Conservation (phyloP, 805 yeast genomes). For the Wickerhamomyces hampshirensis region DNA sequence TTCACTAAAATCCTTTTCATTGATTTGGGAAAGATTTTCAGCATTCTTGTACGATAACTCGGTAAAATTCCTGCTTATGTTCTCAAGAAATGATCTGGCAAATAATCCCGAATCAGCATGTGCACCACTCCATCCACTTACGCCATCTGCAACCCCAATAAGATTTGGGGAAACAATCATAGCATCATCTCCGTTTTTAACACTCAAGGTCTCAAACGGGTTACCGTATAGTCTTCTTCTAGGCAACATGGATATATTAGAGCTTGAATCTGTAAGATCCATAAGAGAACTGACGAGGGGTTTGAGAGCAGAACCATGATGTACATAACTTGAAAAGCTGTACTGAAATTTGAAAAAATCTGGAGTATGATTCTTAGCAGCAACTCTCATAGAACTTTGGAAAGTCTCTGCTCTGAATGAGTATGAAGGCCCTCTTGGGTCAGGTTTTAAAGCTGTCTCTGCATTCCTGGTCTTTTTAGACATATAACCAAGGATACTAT, state of each 20-base stretch:
- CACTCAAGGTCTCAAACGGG: slow-evolving; percentile 46
- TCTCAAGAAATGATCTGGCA: slow-evolving; percentile 49
- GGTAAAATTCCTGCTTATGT: slow-evolving; percentile 35
- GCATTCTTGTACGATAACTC: slow-evolving; percentile 21
- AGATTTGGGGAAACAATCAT: slow-evolving; percentile 50
- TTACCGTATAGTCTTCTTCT: slow-evolving; percentile 48
- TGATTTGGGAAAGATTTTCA: slow-evolving; percentile 34
- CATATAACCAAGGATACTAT: slow-evolving; percentile 6
- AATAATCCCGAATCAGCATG: slow-evolving; percentile 46
- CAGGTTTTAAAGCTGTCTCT: background rate
- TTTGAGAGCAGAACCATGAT: slow-evolving; percentile 35
- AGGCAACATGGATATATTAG: slow-evolving; percentile 39
- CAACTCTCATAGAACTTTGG: background rate
- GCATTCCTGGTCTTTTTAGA: slow-evolving; percentile 1
- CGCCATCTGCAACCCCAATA: slow-evolving; percentile 53
- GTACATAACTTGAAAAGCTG: slow-evolving; percentile 42
- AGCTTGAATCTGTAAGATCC: slow-evolving; percentile 46
- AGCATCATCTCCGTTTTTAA: slow-evolving; percentile 54
- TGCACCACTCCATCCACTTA: slow-evolving; percentile 49
- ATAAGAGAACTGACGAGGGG: slow-evolving; percentile 44
- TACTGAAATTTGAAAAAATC: slow-evolving; percentile 40
- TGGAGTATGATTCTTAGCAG: slow-evolving; percentile 12
- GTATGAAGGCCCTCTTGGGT: slow-evolving; percentile 9
- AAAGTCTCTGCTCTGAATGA: slow-evolving; percentile 2
- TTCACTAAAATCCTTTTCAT: slow-evolving; percentile 36